A percentile compares a stretch with the other conserved stretches of the same genome.
Conservation (phyloP, 164 flowering plant species). For the Akebia trifoliata region DNA sequence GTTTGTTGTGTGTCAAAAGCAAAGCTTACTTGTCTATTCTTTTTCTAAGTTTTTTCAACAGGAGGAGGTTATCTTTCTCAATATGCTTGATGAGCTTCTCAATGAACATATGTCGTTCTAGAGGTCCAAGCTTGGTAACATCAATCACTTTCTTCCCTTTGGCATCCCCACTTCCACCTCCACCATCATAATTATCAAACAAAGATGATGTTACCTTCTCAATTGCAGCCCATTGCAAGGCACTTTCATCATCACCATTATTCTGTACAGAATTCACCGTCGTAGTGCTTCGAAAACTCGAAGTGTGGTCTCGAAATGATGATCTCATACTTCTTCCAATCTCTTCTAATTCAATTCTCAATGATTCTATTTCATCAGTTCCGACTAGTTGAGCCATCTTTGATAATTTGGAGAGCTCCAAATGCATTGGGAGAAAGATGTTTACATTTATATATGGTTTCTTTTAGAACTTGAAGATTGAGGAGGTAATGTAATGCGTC, state of each 20-base stretch:
- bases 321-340: constrained; percentile 53
- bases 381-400: constrained; percentile 50
- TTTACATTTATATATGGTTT: too few species aligned
- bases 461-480: too few species aligned
- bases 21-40: constrained; percentile 54
- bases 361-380: constrained; percentile 41
- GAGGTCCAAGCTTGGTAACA: constrained; percentile 47
- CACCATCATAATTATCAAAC: constrained; percentile 14
- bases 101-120: constrained; percentile 39
- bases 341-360: constrained; percentile 45
- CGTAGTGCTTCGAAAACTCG: constrained; percentile 37
- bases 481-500: too few species aligned
- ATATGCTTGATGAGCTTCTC: constrained; percentile 61
- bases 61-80: constrained; percentile 52
- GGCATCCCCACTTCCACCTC: background rate
- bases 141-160: constrained; percentile 25
- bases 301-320: constrained; percentile 31
- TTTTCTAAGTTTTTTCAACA: constrained; percentile 44
- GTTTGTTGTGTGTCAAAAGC: too few species aligned
- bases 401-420: constrained; percentile 4
- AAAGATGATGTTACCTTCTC: constrained; percentile 54
- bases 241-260: constrained; percentile 26
- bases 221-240: constrained; percentile 55
- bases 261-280: constrained; percentile 19
- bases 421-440: too few species aligned